Percentiles rank a stretch among this genome's conserved stretches.
These are phyloP conservation scores for Tephrocybe rancida DNA, from an alignment of 768 basidiomycete species.

Conservation along the genomic window DNA sequence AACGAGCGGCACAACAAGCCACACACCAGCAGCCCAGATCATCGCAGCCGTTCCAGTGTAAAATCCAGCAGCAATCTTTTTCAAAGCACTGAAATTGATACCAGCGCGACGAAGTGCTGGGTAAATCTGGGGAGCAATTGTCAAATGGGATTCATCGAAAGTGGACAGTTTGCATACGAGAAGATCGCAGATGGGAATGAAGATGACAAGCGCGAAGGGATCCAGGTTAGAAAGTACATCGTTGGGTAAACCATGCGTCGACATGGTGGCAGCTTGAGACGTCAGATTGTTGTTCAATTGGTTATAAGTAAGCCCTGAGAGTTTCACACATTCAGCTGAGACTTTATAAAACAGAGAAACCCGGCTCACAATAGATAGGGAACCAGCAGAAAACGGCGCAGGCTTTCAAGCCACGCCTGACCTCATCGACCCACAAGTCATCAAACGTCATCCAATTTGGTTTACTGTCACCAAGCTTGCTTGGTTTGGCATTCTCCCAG, in stretches of 20 bases:
- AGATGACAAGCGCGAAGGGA: conserved; percentile 74
- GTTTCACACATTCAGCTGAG: conserved; percentile 7
- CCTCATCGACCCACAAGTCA: conserved; percentile 79
- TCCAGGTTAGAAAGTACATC: conserved; percentile 80
- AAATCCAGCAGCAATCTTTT: conserved; percentile 62
- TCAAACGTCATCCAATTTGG: conserved; percentile 79
- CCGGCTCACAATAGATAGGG: conserved; percentile 65
- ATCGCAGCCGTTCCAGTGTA: conserved; percentile 57
- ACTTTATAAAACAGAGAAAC: conserved; percentile 12
- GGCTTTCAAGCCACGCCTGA: conserved; percentile 71
- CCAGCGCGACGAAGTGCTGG: conserved; percentile 53
- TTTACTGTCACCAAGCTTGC: conserved; percentile 43
- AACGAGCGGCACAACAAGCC: conserved; percentile 19
- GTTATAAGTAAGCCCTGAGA: conserved; percentile 74
- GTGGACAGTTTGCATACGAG: conserved; percentile 34
- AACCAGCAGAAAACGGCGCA: conserved; percentile 63
- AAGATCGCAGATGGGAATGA: conserved; percentile 68
- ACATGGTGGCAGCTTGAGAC: conserved; percentile 80
- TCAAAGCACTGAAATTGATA: conserved; percentile 59
- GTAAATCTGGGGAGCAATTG: conserved; percentile 43
- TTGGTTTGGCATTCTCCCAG: conserved; percentile 75
- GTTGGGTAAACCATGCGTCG: conserved; percentile 69
- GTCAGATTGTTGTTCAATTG: conserved; percentile 79
- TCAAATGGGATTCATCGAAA: background rate
- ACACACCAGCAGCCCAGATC: conserved; percentile 60